Conservation (phyloP, 495 filamentous ascomycete species). For the Penicillium flavigenum region DNA sequence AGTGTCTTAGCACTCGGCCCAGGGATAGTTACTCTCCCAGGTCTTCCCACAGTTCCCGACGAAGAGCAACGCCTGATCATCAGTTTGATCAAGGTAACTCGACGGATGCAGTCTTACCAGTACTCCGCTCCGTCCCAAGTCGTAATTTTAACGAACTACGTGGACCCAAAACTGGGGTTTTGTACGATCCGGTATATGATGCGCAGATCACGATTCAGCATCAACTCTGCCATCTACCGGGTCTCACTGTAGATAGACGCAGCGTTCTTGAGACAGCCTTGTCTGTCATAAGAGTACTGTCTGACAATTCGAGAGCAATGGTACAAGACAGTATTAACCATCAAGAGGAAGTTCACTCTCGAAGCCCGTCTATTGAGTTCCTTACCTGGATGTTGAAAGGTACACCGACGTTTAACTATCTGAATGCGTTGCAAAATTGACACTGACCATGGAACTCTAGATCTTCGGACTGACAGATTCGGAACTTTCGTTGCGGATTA, state of each 20-base stretch:
- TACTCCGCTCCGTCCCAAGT: neutral
- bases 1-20: neutral
- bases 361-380: conserved; percentile 16
- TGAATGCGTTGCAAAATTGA: too few species aligned
- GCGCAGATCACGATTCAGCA: conserved; percentile 15
- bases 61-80: neutral
- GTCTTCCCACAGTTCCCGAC: neutral
- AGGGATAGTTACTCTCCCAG: neutral
- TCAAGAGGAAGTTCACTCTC: neutral
- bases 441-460: conserved; percentile 7
- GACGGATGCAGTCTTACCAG: neutral
- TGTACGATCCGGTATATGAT: conserved; percentile 7
- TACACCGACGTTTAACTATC: neutral
- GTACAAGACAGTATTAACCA: neutral
- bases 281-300: conserved; percentile 7
- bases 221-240: conserved; percentile 7
- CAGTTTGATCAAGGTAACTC: neutral
- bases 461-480: conserved; percentile 20
- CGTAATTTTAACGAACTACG: neutral
- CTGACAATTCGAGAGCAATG: neutral
- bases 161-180: neutral
- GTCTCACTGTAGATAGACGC: conserved; percentile 10
- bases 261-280: conserved; percentile 19
- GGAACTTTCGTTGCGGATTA: conserved; percentile 25
- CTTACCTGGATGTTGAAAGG: conserved; percentile 29